phyloP scores from a whole-genome alignment of 352 stramenopile species.

The Globisporangium middletonii region DNA sequence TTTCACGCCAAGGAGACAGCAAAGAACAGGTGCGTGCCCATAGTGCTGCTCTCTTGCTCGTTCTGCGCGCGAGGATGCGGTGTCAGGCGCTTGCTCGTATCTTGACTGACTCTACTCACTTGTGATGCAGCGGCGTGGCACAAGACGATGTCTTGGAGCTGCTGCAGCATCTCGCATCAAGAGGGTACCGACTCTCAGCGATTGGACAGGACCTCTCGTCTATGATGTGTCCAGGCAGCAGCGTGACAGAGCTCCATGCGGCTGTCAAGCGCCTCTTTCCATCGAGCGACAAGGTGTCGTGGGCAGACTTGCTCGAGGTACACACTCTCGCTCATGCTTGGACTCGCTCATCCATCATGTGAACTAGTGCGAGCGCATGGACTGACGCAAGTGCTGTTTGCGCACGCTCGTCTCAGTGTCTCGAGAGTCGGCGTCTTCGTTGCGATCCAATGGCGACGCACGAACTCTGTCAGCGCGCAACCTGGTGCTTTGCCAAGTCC shows the following conservation, averaged over 20 bases:
- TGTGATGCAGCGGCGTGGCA: slow-evolving; percentile 3
- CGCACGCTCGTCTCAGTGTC: slow-evolving; percentile 4
- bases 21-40: slow-evolving; percentile 25
- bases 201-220: background rate
- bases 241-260: background rate
- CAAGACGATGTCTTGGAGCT: slow-evolving; percentile 3
- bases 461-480: slow-evolving; percentile 23
- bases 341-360: background rate
- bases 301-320: slow-evolving; percentile 14
- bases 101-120: background rate
- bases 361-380: background rate
- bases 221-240: background rate
- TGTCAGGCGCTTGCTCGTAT: too few species aligned
- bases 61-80: too few species aligned
- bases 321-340: background rate
- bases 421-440: slow-evolving; percentile 21
- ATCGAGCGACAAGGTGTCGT: slow-evolving; percentile 3
- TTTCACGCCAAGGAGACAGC: slow-evolving; percentile 42
- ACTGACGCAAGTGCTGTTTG: background rate
- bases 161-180: slow-evolving; percentile 2
- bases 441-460: slow-evolving; percentile 22
- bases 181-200: slow-evolving; percentile 4
- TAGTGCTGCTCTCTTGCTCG: background rate
- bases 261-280: slow-evolving; percentile 11
- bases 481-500: slow-evolving; percentile 28